Evolutionary conservation across 768 basidiomycete species (phyloP).

Genomic region (Suillus occidentalis): DNA sequence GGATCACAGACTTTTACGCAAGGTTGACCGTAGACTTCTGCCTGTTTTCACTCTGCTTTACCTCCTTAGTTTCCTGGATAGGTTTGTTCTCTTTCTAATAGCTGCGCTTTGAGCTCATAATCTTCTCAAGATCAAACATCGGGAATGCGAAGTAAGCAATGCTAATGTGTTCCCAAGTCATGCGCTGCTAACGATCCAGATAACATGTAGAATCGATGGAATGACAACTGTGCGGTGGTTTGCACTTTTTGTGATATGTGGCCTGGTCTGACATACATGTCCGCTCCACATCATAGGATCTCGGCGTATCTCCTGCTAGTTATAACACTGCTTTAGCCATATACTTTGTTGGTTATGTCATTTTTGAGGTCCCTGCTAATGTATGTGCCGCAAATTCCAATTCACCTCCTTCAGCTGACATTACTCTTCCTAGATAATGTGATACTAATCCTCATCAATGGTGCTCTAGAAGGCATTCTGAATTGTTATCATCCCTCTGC

Average conservation of each 20-base stretch:
- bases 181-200: constrained; percentile 1
- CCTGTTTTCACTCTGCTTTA: constrained; percentile 42
- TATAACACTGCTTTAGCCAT: constrained; percentile 60
- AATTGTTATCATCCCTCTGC: background rate
- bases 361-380: constrained; percentile 62
- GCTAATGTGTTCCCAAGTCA: background rate
- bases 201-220: constrained; percentile 48
- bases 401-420: background rate
- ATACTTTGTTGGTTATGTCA: constrained; percentile 60
- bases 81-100: constrained; percentile 23
- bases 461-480: constrained; percentile 1
- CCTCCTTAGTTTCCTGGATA: constrained; percentile 42
- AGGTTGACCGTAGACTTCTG: constrained; percentile 37
- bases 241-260: background rate
- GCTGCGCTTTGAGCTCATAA: background rate
- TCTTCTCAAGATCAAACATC: constrained; percentile 32
- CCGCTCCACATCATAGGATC: constrained; percentile 37
- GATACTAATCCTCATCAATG: constrained; percentile 15
- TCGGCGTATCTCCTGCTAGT: constrained; percentile 46
- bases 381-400: constrained; percentile 27
- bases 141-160: constrained; percentile 38
- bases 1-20: constrained; percentile 31
- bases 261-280: background rate
- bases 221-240: constrained; percentile 40
- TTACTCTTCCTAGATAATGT: constrained; percentile 20